These are phyloP conservation scores for Calonectria ilicicola DNA, from an alignment of 2,329 filamentous ascomycete species.

Conservation along the genomic window DNA sequence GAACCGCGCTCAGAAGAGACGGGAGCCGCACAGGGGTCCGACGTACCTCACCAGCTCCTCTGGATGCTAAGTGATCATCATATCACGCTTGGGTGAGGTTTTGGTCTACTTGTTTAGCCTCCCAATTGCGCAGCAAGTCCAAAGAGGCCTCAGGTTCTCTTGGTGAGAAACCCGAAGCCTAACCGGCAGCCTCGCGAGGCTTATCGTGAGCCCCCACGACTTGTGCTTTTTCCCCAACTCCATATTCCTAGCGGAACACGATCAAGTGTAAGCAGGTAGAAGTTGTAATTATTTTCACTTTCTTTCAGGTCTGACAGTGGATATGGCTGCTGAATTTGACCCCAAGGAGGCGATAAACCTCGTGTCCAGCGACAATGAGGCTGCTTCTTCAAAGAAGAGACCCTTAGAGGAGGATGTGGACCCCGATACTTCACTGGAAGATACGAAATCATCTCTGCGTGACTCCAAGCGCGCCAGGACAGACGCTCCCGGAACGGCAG, in stretches of 20 bases:
- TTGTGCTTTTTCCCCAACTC: not conserved
- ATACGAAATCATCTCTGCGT: constrained; percentile 19
- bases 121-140: not conserved
- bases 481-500: constrained; percentile 8
- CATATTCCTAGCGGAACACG: not conserved
- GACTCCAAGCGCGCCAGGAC: constrained; percentile 39
- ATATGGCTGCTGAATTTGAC: constrained; percentile 27
- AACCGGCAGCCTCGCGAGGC: not conserved
- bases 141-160: not conserved
- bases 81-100: constrained; percentile 24
- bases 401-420: constrained; percentile 40
- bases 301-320: not conserved
- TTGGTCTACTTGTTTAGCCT: constrained; percentile 15
- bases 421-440: constrained; percentile 11
- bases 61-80: constrained; percentile 24
- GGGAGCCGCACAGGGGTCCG: constrained; percentile 14
- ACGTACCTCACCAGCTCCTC: constrained; percentile 19
- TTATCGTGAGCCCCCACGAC: not conserved
- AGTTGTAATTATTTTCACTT: constrained; percentile 10
- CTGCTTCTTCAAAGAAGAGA: constrained; percentile 42
- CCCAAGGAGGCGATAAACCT: constrained; percentile 40
- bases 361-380: constrained; percentile 40
- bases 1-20: constrained; percentile 9
- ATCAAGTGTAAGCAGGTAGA: constrained; percentile 12
- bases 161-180: not conserved